A percentile compares a stretch with the other conserved stretches of the same genome.
Evolutionary conservation across 169 alveolate species (phyloP).

Genomic region (Haemoproteus tartakovskyi): DNA sequence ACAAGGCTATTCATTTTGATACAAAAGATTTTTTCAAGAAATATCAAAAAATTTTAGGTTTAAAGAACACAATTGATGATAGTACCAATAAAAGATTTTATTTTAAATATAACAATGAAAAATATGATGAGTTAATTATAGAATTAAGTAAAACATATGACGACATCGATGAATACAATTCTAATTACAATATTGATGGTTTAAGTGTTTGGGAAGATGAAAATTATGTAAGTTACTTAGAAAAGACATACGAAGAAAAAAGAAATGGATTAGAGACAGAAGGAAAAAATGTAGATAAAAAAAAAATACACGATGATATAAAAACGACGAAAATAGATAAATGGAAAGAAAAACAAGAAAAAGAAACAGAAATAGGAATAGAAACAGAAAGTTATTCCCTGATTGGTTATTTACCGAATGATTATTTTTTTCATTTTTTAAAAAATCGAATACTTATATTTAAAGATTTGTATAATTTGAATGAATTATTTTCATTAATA

Average conservation of each 20-base stretch:
- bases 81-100: too few relatives aligned
- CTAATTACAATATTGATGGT: too few relatives aligned
- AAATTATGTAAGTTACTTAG: too few relatives aligned
- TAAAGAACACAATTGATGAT: neutral
- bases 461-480: slow-evolving; percentile 1
- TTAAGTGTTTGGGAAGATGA: too few relatives aligned
- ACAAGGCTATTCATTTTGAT: slow-evolving; percentile 31
- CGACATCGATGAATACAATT: neutral
- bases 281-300: neutral
- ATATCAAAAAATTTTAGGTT: slow-evolving; percentile 21
- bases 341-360: neutral
- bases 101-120: slow-evolving; percentile 60
- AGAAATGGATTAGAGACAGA: neutral
- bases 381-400: slow-evolving; percentile 2
- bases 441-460: slow-evolving; percentile 28
- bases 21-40: slow-evolving; percentile 24
- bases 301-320: neutral
- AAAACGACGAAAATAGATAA: neutral
- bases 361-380: neutral
- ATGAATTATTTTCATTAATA: slow-evolving; percentile 25
- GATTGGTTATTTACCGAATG: slow-evolving; percentile 54
- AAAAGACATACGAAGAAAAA: neutral
- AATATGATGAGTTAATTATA: slow-evolving; percentile 24
- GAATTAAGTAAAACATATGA: neutral
- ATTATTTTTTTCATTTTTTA: slow-evolving; percentile 15